A percentile compares a stretch with the other conserved stretches of the same genome.
phyloP scores from a whole-genome alignment of 2,329 filamentous ascomycete species.

The Blastomyces percursus region DNA sequence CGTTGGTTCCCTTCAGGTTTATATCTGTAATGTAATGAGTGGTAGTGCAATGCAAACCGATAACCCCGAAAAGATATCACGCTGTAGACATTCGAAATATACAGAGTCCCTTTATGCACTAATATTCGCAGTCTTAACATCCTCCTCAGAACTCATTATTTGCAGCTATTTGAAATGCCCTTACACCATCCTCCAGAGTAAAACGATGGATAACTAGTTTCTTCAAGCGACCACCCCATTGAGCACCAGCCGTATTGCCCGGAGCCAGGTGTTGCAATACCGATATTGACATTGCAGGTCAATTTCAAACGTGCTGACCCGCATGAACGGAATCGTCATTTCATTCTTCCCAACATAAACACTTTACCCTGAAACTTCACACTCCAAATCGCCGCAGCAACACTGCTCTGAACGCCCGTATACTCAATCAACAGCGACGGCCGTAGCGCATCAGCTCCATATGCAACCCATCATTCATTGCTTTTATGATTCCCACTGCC shows the following conservation, averaged over 20 bases:
- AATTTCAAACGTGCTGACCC: constrained; percentile 78
- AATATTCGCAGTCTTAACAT: constrained; percentile 24
- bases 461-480: constrained; percentile 46
- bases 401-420: constrained; percentile 85
- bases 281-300: constrained; percentile 96
- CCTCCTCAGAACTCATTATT: constrained; percentile 46
- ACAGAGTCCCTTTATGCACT: background rate
- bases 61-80: background rate
- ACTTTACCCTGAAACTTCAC: constrained; percentile 94
- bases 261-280: constrained; percentile 92
- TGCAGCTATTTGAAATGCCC: constrained; percentile 86
- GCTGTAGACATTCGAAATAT: background rate
- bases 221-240: constrained; percentile 67
- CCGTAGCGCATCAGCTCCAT: constrained; percentile 50
- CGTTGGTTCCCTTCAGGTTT: background rate
- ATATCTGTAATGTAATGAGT: background rate
- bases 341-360: constrained; percentile 94
- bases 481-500: constrained; percentile 55
- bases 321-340: constrained; percentile 93
- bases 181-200: constrained; percentile 69
- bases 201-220: constrained; percentile 83
- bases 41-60: background rate
- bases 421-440: constrained; percentile 79
- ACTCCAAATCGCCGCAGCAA: constrained; percentile 75
- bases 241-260: constrained; percentile 77